Conservation (phyloP, 345 rosid genomes). For the Populus euphratica region DNA sequence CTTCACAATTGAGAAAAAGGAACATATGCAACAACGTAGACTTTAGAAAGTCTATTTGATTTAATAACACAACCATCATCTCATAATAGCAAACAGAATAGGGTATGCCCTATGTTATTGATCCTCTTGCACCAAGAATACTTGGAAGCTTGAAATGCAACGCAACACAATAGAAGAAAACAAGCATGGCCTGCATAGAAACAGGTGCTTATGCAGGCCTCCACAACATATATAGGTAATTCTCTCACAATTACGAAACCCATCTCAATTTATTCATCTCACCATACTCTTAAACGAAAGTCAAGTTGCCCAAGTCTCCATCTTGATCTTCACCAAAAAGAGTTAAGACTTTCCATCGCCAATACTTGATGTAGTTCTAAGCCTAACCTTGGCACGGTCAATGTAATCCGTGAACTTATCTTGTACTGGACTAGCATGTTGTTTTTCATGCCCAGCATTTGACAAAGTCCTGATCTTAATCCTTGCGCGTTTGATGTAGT, state of each 20-base stretch:
- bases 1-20: background rate
- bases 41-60: background rate
- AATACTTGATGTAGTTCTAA: constrained; percentile 22
- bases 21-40: background rate
- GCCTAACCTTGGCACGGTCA: constrained; percentile 22
- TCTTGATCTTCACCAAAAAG: constrained; percentile 14
- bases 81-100: background rate
- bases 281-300: background rate
- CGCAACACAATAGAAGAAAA: too few relatives aligned
- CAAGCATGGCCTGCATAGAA: background rate
- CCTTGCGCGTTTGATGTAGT: constrained; percentile 26
- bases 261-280: background rate
- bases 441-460: constrained; percentile 9
- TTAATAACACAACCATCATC: background rate
- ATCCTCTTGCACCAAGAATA: too few relatives aligned
- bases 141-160: too few relatives aligned
- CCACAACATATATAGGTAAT: background rate
- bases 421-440: background rate
- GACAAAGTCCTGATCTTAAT: constrained; percentile 25
- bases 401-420: constrained; percentile 31
- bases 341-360: constrained; percentile 10
- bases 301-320: background rate
- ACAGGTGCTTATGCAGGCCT: background rate
- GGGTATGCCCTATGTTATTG: too few relatives aligned
- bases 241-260: constrained; percentile 1